Evolutionary conservation across 108 stramenopile species (phyloP).

Genomic region (Fragilariopsis cylindrus): DNA sequence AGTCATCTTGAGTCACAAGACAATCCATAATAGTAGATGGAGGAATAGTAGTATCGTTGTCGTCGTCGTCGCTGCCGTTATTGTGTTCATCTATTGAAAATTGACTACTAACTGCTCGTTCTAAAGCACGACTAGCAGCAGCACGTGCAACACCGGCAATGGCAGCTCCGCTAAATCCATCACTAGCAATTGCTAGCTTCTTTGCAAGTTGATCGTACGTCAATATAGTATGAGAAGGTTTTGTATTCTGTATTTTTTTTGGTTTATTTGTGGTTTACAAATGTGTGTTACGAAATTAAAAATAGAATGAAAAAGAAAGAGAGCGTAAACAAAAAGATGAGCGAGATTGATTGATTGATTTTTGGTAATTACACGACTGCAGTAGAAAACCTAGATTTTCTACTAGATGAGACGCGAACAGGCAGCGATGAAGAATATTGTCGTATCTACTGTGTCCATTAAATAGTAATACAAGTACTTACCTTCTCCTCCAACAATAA

Average conservation of each 20-base stretch:
- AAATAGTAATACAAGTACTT: constrained; percentile 4
- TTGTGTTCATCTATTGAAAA: constrained; percentile 47
- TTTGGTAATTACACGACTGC: neutral
- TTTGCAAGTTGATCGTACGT: constrained; percentile 54
- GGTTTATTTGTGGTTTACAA: no score
- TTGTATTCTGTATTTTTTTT: neutral
- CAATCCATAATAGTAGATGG: constrained; percentile 56
- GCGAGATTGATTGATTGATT: neutral
- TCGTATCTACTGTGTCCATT: no score
- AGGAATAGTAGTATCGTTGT: constrained; percentile 7
- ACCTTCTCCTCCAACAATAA: constrained; percentile 19
- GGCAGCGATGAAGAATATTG: no score
- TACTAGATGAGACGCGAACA: no score
- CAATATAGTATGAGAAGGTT: neutral
- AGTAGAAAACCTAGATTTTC: neutral
- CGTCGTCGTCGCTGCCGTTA: neutral
- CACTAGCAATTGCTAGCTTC: constrained; percentile 59
- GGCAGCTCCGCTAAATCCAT: constrained; percentile 78
- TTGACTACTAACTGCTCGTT: constrained; percentile 63
- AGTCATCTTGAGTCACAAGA: constrained; percentile 64
- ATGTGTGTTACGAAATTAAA: no score
- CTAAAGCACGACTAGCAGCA: constrained; percentile 75
- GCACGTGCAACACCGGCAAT: constrained; percentile 80
- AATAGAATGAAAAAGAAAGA: no score
- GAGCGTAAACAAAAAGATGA: neutral